Conservation (phyloP, 106 monocot species). For the Posidonia australis region DNA sequence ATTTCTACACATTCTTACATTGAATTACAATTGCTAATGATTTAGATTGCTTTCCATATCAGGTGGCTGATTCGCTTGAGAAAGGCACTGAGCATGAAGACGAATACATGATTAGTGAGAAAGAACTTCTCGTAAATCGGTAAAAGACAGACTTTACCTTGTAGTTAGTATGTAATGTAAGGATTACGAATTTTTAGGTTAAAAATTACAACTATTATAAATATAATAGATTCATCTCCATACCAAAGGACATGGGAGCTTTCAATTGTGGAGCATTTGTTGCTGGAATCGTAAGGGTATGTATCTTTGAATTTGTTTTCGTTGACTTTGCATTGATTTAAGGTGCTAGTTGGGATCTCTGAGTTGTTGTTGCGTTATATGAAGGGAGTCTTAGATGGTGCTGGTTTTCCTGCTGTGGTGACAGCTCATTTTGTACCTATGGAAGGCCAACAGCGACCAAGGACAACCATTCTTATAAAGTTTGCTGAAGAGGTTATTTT, state of each 20-base stretch:
- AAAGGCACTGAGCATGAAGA: constrained; percentile 99
- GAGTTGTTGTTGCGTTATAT: constrained; percentile 4
- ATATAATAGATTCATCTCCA: constrained; percentile 62
- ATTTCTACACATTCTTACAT: neutral
- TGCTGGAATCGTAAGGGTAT: constrained; percentile 88
- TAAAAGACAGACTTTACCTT: constrained; percentile 9
- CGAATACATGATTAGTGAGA: constrained; percentile 99
- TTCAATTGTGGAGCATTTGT: constrained; percentile 99
- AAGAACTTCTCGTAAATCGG: constrained; percentile 91
- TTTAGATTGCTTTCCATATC: neutral
- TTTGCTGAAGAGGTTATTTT: constrained; percentile 84
- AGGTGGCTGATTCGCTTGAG: constrained; percentile 98
- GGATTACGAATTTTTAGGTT: neutral
- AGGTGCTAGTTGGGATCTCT: neutral
- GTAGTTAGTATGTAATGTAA: neutral
- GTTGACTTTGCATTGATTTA: neutral
- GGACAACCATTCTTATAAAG: constrained; percentile 92
- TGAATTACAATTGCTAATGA: too few species aligned
- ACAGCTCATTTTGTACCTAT: constrained; percentile 96
- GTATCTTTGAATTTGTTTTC: constrained; percentile 4
- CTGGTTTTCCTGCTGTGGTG: constrained; percentile 94
- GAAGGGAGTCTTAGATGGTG: constrained; percentile 83
- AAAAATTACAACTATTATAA: neutral
- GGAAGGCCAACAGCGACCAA: constrained; percentile 81
- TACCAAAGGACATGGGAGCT: constrained; percentile 97